Percentiles rank a stretch among this genome's conserved stretches.
Conservation (phyloP, 2,329 filamentous ascomycete genomes). For the Nothophoma quercina region DNA sequence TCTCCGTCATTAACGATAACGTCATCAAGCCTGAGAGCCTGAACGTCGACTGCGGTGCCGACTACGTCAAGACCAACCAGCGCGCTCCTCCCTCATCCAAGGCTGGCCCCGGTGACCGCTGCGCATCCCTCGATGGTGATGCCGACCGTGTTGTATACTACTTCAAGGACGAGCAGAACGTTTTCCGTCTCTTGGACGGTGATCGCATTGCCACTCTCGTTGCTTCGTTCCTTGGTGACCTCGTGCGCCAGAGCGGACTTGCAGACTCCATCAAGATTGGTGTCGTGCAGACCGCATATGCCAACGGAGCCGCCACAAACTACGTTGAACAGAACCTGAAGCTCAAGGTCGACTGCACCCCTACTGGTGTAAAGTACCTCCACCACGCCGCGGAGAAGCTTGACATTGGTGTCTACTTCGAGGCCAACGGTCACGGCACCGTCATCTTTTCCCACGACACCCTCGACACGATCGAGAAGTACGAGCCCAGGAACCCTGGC, state of each 20-base stretch:
- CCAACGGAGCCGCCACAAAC: slow-evolving; percentile 91
- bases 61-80: slow-evolving; percentile 97
- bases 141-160: slow-evolving; percentile 97
- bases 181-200: slow-evolving; percentile 92
- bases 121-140: slow-evolving; percentile 92
- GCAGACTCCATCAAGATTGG: slow-evolving; percentile 85
- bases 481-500: slow-evolving; percentile 86
- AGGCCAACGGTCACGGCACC: slow-evolving; percentile 97
- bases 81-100: slow-evolving; percentile 84
- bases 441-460: slow-evolving; percentile 91
- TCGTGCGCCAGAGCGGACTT: slow-evolving; percentile 80
- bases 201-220: slow-evolving; percentile 96
- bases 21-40: slow-evolving; percentile 87
- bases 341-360: slow-evolving; percentile 89
- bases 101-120: slow-evolving; percentile 76
- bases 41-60: slow-evolving; percentile 92
- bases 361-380: slow-evolving; percentile 95
- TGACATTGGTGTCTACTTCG: slow-evolving; percentile 97
- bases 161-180: slow-evolving; percentile 80
- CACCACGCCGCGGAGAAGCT: slow-evolving; percentile 96
- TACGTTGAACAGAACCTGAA: slow-evolving; percentile 89
- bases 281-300: slow-evolving; percentile 96
- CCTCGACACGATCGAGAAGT: slow-evolving; percentile 77
- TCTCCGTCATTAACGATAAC: slow-evolving; percentile 91
- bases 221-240: slow-evolving; percentile 90